phyloP scores from a whole-genome alignment of 2,329 filamentous ascomycete species.

The Arthroderma uncinatum region DNA sequence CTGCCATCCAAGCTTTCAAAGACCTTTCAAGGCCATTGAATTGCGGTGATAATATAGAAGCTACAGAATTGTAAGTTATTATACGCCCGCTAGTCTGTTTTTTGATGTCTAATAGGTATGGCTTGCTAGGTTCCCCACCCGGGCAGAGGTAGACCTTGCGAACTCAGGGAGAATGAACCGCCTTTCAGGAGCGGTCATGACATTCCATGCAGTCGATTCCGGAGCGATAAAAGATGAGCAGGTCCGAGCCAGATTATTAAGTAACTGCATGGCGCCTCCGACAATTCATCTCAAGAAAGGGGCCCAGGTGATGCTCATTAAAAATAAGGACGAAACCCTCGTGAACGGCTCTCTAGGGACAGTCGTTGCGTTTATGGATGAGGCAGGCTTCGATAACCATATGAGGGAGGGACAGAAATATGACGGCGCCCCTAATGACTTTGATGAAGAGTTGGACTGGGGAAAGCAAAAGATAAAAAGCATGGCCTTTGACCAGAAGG shows the following conservation, averaged over 20 bases:
- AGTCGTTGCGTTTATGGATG: constrained; percentile 68
- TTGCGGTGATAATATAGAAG: constrained; percentile 63
- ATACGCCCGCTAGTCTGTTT: neutral
- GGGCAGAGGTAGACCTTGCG: constrained; percentile 76
- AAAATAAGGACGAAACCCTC: constrained; percentile 87
- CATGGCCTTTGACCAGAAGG: constrained; percentile 33
- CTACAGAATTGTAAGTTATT: constrained; percentile 62
- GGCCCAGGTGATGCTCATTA: constrained; percentile 98
- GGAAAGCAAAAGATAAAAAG: constrained; percentile 48
- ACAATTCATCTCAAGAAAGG: constrained; percentile 72
- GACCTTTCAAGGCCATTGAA: constrained; percentile 58
- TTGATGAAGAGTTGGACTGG: constrained; percentile 32
- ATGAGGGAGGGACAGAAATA: constrained; percentile 38
- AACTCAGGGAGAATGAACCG: constrained; percentile 64
- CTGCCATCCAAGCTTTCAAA: constrained; percentile 67
- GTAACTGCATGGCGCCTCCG: constrained; percentile 88
- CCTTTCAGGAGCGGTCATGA: constrained; percentile 56
- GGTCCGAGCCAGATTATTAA: constrained; percentile 63
- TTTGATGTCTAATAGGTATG: constrained; percentile 12
- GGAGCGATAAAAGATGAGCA: constrained; percentile 56
- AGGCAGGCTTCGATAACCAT: constrained; percentile 50
- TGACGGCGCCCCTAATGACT: constrained; percentile 38
- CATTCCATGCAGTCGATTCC: constrained; percentile 63
- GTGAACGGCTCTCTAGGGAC: constrained; percentile 92
- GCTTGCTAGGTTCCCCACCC: constrained; percentile 61